These are phyloP conservation scores for Russula lepida DNA, from an alignment of 768 basidiomycete genomes.

Conservation along the genomic window DNA sequence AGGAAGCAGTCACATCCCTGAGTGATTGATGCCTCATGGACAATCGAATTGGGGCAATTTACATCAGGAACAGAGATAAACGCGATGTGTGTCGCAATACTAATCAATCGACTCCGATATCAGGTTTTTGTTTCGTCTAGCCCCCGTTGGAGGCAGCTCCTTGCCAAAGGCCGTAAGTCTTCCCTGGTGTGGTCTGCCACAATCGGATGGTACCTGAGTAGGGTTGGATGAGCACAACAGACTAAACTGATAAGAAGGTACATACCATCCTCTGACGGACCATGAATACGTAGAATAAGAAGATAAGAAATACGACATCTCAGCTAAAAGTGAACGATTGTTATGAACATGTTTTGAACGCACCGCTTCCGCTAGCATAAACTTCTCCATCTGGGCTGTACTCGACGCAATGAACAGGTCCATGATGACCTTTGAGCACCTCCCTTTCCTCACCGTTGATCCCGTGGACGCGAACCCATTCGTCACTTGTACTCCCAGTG, in stretches of 20 bases:
- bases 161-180: constrained; percentile 88
- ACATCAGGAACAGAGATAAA: constrained; percentile 8
- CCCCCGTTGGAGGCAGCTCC: constrained; percentile 39
- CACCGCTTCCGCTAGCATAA: constrained; percentile 94
- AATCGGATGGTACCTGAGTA: constrained; percentile 79
- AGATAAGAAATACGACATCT: constrained; percentile 9
- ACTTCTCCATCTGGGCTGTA: constrained; percentile 96
- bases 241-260: not conserved
- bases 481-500: constrained; percentile 81
- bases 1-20: not conserved
- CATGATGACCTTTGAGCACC: constrained; percentile 93
- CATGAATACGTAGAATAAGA: constrained; percentile 12
- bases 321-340: constrained; percentile 3
- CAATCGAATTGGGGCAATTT: constrained; percentile 1
- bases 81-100: constrained; percentile 2
- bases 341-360: constrained; percentile 29
- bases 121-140: constrained; percentile 17
- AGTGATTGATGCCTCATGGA: not conserved
- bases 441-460: constrained; percentile 87
- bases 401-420: constrained; percentile 90
- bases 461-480: constrained; percentile 94
- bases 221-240: constrained; percentile 13
- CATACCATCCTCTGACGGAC: constrained; percentile 63
- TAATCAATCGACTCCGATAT: constrained; percentile 7
- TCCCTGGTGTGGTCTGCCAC: constrained; percentile 96